These are phyloP conservation scores for Cyclotella kingstonii DNA, from an alignment of 108 stramenopile genomes.

Conservation along the genomic window DNA sequence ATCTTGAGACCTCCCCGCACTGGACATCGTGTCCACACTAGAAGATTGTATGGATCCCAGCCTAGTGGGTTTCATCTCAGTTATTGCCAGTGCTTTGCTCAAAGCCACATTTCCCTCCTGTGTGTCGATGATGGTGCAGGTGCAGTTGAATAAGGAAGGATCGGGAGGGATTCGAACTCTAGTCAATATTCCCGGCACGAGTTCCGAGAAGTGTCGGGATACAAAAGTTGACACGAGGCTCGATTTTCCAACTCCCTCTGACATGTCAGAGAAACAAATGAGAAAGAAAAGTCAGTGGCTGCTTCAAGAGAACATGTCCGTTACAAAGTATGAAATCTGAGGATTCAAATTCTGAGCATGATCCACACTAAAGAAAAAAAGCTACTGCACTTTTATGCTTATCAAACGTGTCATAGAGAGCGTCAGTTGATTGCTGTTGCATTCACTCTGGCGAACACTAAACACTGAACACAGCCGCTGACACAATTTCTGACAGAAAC, in stretches of 20 bases:
- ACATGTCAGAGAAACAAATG: constrained; percentile 8
- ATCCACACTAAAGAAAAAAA: background rate
- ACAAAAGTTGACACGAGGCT: constrained; percentile 83
- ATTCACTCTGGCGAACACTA: background rate
- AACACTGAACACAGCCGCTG: background rate
- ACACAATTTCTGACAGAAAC: background rate
- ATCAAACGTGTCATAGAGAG: background rate
- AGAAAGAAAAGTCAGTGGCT: background rate
- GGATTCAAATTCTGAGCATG: background rate
- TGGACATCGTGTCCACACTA: constrained; percentile 11
- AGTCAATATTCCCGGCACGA: constrained; percentile 76
- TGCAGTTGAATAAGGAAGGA: constrained; percentile 53
- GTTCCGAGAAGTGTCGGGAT: constrained; percentile 78
- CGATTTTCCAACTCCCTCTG: constrained; percentile 86
- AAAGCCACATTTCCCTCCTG: constrained; percentile 70
- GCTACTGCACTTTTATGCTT: background rate
- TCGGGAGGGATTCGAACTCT: constrained; percentile 75
- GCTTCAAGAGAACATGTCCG: background rate
- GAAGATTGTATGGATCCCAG: constrained; percentile 1
- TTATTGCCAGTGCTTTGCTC: constrained; percentile 44
- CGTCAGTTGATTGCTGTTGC: background rate
- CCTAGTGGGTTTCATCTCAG: constrained; percentile 13
- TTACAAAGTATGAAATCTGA: too few species aligned
- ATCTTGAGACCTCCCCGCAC: background rate
- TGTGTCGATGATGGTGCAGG: constrained; percentile 81